These are phyloP conservation scores for Mycosarcoma maydis DNA, from an alignment of 1,284 basidiomycete species.

Conservation along the genomic window DNA sequence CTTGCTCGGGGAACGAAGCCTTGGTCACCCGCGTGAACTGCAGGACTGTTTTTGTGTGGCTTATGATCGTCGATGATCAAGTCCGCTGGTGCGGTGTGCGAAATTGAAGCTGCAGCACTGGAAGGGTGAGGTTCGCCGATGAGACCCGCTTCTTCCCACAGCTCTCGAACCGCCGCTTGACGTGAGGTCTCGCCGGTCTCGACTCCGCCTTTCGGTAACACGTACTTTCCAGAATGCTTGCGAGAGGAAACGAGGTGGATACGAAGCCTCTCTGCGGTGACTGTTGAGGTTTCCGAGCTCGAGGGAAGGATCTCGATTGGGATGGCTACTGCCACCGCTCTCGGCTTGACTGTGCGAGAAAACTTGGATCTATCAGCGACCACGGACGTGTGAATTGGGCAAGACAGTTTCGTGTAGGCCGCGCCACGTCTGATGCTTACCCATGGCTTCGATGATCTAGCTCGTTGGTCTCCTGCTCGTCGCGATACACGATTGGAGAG, in stretches of 20 bases:
- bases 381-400: no score
- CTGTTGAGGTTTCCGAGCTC: not conserved
- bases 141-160: slow-evolving; percentile 59
- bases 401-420: no score
- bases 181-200: slow-evolving; percentile 51
- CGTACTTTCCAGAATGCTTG: slow-evolving; percentile 53
- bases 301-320: slow-evolving; percentile 12
- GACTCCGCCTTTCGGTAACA: slow-evolving; percentile 64
- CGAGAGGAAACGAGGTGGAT: slow-evolving; percentile 60
- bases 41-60: slow-evolving; percentile 52
- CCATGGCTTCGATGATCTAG: not conserved
- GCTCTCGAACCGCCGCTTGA: slow-evolving; percentile 54
- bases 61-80: slow-evolving; percentile 49
- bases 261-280: not conserved
- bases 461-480: no score
- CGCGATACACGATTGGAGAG: no score
- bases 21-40: slow-evolving; percentile 6
- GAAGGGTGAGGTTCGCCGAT: slow-evolving; percentile 5
- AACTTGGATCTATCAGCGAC: no score
- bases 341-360: slow-evolving; percentile 12
- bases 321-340: slow-evolving; percentile 53
- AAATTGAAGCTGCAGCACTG: slow-evolving; percentile 2
- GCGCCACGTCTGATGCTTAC: slow-evolving; percentile 1
- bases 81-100: not conserved
- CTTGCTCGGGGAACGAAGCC: slow-evolving; percentile 49